Evolutionary conservation across 345 rosid genomes (phyloP), one percentile per base, ranked within the genome.

Genomic region (Syzygium oleosum): DNA sequence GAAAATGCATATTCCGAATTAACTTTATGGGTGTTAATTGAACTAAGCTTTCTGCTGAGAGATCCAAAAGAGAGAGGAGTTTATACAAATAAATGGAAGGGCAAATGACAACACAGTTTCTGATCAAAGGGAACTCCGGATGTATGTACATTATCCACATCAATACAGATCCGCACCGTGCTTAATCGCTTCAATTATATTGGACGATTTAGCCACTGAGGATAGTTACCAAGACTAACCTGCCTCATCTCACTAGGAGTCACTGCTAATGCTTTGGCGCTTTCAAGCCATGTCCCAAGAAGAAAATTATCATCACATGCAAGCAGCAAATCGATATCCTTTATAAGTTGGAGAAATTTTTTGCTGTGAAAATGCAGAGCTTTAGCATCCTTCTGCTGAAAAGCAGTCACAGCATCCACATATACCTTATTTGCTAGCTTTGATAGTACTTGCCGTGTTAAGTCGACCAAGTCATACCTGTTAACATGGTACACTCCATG

Each of bases 391-490:
- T 95, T 89, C 89, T 78, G 87, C 41, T 27, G 90, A 84, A 92
- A 97, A 89, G 99, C 95, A 7, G 56, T 90, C 68, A 94, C 88
- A 17, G 99, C 97, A 88, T 95, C 96, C 21, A 89, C n/a, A 56
- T 95, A 96, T 23, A 94, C 98, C 89, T 94, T 88, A 88, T 95
- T 97, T 88, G 99, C 97, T 52, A 95, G 92, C 94, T 97, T 97
- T 29, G 99, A 96, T 88, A 97, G 88, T 52, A 93, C 99, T 94
- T 97, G 99, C 68, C 99, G 92, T 25, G 96, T 96, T 88, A 96
- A 87, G 93, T 97, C 99, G 79, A 96, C 97, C 95, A 96, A 90
- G 91, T 97, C 99, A 55, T 97, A 97, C 92, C 99, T 96, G 94
- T 89, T 89, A 85, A 21, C 11, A 73, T 4, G 23, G 61, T 31